phyloP scores from a whole-genome alignment of 306 rosid species.

The Cercis canadensis region DNA sequence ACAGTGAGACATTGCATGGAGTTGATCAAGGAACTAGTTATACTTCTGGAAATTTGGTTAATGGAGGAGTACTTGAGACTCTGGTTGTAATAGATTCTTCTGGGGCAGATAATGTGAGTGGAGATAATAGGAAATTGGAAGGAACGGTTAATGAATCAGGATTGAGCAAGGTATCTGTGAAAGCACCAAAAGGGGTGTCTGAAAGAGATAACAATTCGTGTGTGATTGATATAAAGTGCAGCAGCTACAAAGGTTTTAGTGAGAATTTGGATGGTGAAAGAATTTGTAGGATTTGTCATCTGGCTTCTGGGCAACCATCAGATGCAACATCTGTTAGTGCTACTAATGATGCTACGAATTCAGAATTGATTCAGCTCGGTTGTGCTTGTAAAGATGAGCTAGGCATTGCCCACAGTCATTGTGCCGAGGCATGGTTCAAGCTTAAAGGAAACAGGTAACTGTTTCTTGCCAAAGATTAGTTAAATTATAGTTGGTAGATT shows the following conservation, averaged over 20 bases:
- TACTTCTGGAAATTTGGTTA: conserved; percentile 45
- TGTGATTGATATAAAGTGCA: conserved; percentile 64
- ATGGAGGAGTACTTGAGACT: conserved; percentile 52
- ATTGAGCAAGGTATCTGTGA: conserved; percentile 45
- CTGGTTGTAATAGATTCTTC: conserved; percentile 54
- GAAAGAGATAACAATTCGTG: conserved; percentile 53
- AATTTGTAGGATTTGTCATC: conserved; percentile 92
- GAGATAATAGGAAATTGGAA: conserved; percentile 46
- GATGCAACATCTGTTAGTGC: conserved; percentile 44
- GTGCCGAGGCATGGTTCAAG: conserved; percentile 96
- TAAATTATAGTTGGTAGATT: conserved; percentile 30
- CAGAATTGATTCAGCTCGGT: conserved; percentile 81
- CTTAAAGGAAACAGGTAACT: conserved; percentile 89
- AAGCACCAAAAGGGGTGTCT: conserved; percentile 49
- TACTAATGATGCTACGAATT: conserved; percentile 32
- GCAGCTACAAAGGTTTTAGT: conserved; percentile 46
- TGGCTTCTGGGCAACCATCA: conserved; percentile 65
- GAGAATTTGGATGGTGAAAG: conserved; percentile 68
- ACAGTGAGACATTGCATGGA: conserved; percentile 34
- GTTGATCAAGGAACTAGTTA: conserved; percentile 55
- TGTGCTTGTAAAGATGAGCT: conserved; percentile 92
- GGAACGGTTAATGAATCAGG: conserved; percentile 49
- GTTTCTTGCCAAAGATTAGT: conserved; percentile 24
- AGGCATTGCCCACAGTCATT: conserved; percentile 79
- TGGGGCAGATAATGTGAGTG: conserved; percentile 42